Base-by-base conservation (phyloP, 345 rosid species). In the Noccaea bulbosa region DNA sequence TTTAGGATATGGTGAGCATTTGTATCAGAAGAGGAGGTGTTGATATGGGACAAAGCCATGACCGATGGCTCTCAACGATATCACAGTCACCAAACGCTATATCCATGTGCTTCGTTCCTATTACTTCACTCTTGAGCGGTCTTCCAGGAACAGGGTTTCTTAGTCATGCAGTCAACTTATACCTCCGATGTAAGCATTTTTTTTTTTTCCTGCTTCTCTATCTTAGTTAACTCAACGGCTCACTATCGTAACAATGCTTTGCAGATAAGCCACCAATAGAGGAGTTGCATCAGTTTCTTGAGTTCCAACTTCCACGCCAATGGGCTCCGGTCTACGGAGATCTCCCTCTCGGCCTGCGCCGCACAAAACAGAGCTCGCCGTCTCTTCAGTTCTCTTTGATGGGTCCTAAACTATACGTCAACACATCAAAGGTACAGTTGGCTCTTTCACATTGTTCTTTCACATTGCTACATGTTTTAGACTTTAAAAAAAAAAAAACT, bases 251-350 rank as follows among this genome's bases (percentile, higher is more conserved):
- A 69, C 52, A n/a, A 52, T 67, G n/a, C 22, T 40, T 40, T 81
- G 87, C 86, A 94, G 99, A 91, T 65, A 94, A 91, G 77, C 99
- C 99, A 44, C 90, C 79, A 1, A 85, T 88, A 73, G 99, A 94
- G 79, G 99, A 94, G 55, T 87, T 94, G 45, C 86, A 87, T 44
- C 93, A 85, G 56, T 94, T 94, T 79, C 85, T 94, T 12, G 99
- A 94, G 74, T 94, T 94, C 79, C 99, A 94, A 71, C 80, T 94
- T 66, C 96, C 96, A 68, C 88, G 96, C 69, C 90, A 89, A 65
- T 94, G 99, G 99, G 97, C 97, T 68, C 99, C 99, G 0, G 83
- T 88, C 16, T 94, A 89, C n/a, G 80, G 93, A 30, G 96, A 94
- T 70, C 91, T 91, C 51, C 96, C 97, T 71, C 96, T 94, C 45